A percentile compares a stretch with the other conserved stretches of the same genome.
Evolutionary conservation across 192 early-diverging fungal genomes (phyloP).

Genomic region (Gorgonomyces haynaldii): DNA sequence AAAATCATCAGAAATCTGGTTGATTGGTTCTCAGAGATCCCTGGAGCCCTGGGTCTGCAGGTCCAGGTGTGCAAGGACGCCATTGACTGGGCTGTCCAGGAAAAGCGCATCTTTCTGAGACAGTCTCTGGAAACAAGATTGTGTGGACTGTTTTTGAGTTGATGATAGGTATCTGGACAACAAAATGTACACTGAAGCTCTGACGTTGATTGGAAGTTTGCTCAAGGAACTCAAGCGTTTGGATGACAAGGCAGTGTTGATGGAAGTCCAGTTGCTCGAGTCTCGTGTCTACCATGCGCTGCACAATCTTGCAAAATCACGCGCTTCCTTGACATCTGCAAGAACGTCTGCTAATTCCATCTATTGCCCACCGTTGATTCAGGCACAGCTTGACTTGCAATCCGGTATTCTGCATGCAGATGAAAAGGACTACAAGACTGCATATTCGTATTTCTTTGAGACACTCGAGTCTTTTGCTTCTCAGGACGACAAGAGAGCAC

Average conservation of each 20-base stretch:
- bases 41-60: constrained; percentile 75
- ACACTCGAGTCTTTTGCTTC: constrained; percentile 86
- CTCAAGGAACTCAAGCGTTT: constrained; percentile 95
- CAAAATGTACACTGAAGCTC: constrained; percentile 87
- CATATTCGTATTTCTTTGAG: constrained; percentile 96
- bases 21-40: constrained; percentile 79
- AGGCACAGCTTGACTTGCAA: constrained; percentile 94
- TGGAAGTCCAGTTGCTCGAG: constrained; percentile 95
- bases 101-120: constrained; percentile 91
- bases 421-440: constrained; percentile 99
- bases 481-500: constrained; percentile 77
- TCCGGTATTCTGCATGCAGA: constrained; percentile 95
- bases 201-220: constrained; percentile 67
- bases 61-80: constrained; percentile 88
- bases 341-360: constrained; percentile 94
- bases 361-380: constrained; percentile 93
- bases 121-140: constrained; percentile 86
- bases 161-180: constrained; percentile 65
- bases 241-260: constrained; percentile 96
- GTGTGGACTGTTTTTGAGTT: constrained; percentile 5
- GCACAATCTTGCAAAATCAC: constrained; percentile 84
- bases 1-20: constrained; percentile 83
- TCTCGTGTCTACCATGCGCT: constrained; percentile 87
- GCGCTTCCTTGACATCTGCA: constrained; percentile 92
- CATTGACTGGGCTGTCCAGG: constrained; percentile 80